Percentiles rank a stretch among this genome's conserved stretches.
Conservation (phyloP, 495 filamentous ascomycete genomes). For the Xylaria flabelliformis region DNA sequence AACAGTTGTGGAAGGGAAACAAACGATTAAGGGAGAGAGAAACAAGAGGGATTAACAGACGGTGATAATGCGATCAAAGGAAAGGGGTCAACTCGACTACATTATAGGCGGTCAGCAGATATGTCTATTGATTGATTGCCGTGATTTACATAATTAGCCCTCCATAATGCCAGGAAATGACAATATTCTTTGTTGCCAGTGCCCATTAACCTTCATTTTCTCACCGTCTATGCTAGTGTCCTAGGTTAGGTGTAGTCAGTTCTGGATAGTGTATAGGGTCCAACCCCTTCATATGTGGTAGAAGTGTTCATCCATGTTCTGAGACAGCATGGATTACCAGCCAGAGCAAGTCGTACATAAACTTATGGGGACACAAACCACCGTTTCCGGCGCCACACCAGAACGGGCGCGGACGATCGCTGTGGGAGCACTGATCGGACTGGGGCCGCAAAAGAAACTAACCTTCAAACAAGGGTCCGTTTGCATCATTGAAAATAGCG, state of each 20-base stretch:
- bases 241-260: background rate
- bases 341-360: conserved; percentile 15
- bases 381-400: conserved; percentile 9
- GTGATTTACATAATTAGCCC: conserved; percentile 19
- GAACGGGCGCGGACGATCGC: conserved; percentile 19
- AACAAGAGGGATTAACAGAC: background rate
- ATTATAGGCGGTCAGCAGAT: conserved; percentile 12
- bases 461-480: conserved; percentile 16
- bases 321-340: conserved; percentile 20
- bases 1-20: background rate
- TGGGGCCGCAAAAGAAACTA: conserved; percentile 23
- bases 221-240: conserved; percentile 10
- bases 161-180: conserved; percentile 1
- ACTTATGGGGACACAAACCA: conserved; percentile 18
- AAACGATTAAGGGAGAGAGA: background rate
- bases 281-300: conserved; percentile 21
- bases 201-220: conserved; percentile 9
- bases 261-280: conserved; percentile 6
- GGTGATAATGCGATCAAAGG: conserved; percentile 10
- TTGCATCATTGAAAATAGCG: conserved; percentile 7
- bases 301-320: conserved; percentile 17
- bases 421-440: conserved; percentile 17
- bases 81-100: conserved; percentile 1
- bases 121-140: background rate
- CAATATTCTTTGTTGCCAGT: background rate